Evolutionary conservation across 805 yeast species (phyloP), one percentile per base, ranked within the genome.

Genomic region (Pichia gijzeniarum): DNA sequence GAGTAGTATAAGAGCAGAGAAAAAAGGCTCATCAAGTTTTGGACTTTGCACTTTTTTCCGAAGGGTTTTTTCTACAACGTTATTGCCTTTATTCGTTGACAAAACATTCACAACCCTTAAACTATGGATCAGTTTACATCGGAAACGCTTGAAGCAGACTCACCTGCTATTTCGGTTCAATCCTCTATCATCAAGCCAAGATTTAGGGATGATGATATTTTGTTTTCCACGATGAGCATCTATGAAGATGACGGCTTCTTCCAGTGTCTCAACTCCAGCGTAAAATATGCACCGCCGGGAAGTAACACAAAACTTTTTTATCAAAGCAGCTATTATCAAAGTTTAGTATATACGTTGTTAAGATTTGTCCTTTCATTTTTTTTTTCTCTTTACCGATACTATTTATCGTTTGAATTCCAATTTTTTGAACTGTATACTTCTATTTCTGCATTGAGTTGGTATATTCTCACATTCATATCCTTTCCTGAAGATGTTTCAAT

Each of bases 181-280:
- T 58, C 64, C 0, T 60, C 64, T 10, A 59, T 61, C 21, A 48
- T 61, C 6, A 53, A 57, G 41, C 65, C 65, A 16, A 33, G 48
- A n/a, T 49, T 54, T 27, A 43, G 42, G n/a, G 50, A 48, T 19
- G 47, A 54, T 2, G 65, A 61, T 39, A 8, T 51, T 3, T 37
- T 42, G 16, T 61, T 53, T 45, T 48, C 58, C 17, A 47, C 62
- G 2, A 14, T 49, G 12, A 48, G 43, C 16, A 52, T 61, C 48
- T 56, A 55, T 47, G 58, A 60, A 1, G 49, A 47, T 28, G 53
- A 45, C 9, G 38, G 41, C 4, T 37, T 46, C 3, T 33, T 35
- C 16, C 41, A 40, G 14, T 19, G 39, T 14, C 10, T 41, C 10
- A 31, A 35, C 13, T 21, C 46, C 10, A 36, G 39, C 22, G 27